phyloP scores from a whole-genome alignment of 2,329 filamentous ascomycete genomes.

The Conoideocrella luteorostrata region DNA sequence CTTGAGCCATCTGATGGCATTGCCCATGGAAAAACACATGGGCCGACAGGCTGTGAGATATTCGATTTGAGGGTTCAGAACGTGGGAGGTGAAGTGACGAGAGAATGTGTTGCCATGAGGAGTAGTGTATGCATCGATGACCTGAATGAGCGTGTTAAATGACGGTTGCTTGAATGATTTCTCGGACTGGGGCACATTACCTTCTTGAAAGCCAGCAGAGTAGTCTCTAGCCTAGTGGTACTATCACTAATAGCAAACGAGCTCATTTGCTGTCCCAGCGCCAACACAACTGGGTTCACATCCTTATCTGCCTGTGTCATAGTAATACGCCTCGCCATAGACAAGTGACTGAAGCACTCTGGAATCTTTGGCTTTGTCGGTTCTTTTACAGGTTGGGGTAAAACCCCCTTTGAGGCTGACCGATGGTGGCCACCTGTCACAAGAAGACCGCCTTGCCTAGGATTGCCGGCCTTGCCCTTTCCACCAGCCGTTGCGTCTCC shows the following conservation, averaged over 20 bases:
- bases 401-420: constrained; percentile 23
- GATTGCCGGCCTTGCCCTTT: constrained; percentile 42
- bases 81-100: constrained; percentile 84
- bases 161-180: background rate
- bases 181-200: constrained; percentile 34
- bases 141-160: constrained; percentile 40
- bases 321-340: constrained; percentile 54
- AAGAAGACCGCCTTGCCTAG: constrained; percentile 37
- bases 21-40: constrained; percentile 94
- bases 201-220: constrained; percentile 81
- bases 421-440: constrained; percentile 27
- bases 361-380: constrained; percentile 51
- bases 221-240: constrained; percentile 80
- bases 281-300: constrained; percentile 80
- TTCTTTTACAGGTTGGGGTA: constrained; percentile 37
- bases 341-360: constrained; percentile 76
- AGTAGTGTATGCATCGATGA: constrained; percentile 89
- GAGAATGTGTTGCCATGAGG: constrained; percentile 78
- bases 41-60: constrained; percentile 92
- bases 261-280: constrained; percentile 83
- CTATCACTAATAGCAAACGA: constrained; percentile 85
- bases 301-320: constrained; percentile 59
- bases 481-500: constrained; percentile 29
- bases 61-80: constrained; percentile 90
- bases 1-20: constrained; percentile 92